Base-by-base conservation (phyloP, 306 rosid species). In the Prunus padus region DNA sequence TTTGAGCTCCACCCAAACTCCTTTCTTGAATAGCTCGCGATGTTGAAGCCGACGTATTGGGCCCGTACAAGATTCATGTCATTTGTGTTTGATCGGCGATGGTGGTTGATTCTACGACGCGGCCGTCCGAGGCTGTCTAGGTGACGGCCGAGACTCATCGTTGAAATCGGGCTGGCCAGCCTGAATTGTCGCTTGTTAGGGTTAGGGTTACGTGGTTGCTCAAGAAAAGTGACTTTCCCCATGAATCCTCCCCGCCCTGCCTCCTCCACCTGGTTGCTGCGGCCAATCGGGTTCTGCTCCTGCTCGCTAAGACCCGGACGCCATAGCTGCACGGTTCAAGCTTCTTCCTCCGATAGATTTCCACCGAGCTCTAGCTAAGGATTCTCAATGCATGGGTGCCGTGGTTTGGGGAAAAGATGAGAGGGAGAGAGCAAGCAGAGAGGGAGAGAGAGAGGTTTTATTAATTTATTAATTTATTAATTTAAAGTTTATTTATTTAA, bases 281-380 rank as follows among this genome's bases (percentile, higher is more conserved):
- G 92, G 83, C 97, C 93, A 89, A 62, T 86, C 87, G 11, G 89
- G 76, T 84, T 89, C 91, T n/a, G 89, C 82, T 84, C 47, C 87
- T 89, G 86, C 87, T 92, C 37, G 88, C 90, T 76, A 90, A 26
- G 77, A 95, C 93, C 93, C 97, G 64, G 96, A 92, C 33, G 97
- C 95, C 98, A 95, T 93, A 23, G 60, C 74, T 11, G 65, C 0
- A 56, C 60, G 30, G 74, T 75, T 68, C 74, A 51, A 69, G 70
- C 67, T 69, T 63, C 76, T 79, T 71, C 61, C 8, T 57, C 26
- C 11, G 66, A 73, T 54, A 25, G 70, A 74, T 61, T 8, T 76
- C 83, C 88, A 81, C 67, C n/a, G 20, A 68, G 16, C 79, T 74
- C 94, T 85, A 92, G 81, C 85, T 50, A 62, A 51, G 81, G 77